Base-by-base conservation (phyloP, 352 stramenopile species). In the Peronospora belbahrii region DNA sequence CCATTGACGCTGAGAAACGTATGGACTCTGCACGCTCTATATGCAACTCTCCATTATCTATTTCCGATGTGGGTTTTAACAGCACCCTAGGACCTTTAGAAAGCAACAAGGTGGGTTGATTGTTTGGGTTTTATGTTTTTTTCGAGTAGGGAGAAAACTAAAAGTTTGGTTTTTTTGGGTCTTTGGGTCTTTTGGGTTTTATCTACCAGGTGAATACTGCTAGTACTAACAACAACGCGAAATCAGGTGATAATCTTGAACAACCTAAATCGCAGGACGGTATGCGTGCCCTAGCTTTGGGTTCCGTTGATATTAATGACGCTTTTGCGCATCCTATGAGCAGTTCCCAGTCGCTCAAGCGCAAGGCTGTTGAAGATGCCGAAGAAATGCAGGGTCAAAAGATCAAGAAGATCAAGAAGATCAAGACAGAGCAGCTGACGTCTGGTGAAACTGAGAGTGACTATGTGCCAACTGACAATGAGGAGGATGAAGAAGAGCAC, bases 241-340 rank as follows among this genome's bases (percentile, higher is more conserved):
- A 52, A 38, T 44, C 49, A 81, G 64, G 59, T 78, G 71, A 78
- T 61, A 33, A 62, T 18, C 31, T 40, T 51, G 42, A 55, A 36
- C 44, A 44, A 43, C 19, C 31, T 44, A 44, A 45, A 42, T 51
- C 35, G 24, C 41, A 34, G 48, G 65, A 70, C 61, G 64, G 55
- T 69, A 64, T 64, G 54, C 48, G 42, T 66, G 57, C 50, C 58
- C 46, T 60, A 38, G 59, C 58, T 40, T 61, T 48, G 33, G 55
- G 25, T 65, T 66, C 61, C 56, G 54, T 64, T 72, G 65, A 63
- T 85, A 83, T 87, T 87, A 87, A 87, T 83, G 60, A 62, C 42
- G 65, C 60, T 82, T 37, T 84, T 83, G 35, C 75, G 63, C 61
- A 65, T 74, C 57, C 63, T 73, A 60, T 68, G 62, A 73, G 59